Evolutionary conservation across 78 protist genomes (phyloP), one percentile per base, ranked within the genome.

Genomic region (Dictyostelium purpureum): DNA sequence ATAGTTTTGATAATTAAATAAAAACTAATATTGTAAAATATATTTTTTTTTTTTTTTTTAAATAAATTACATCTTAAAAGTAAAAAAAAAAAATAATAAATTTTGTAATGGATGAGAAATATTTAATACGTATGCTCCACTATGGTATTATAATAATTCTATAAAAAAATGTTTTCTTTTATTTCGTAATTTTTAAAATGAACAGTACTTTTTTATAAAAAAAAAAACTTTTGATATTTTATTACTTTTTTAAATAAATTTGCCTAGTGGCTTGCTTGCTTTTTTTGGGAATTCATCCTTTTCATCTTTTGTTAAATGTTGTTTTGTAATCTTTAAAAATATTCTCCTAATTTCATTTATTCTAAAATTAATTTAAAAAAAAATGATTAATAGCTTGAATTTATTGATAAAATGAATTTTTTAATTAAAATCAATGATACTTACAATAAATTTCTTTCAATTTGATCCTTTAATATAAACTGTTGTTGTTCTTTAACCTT

Each of bases 401-500:
- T 3, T n/a, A 38, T 45, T 6, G 10, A 40, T 77, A 43, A 24
- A 54, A 42, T 11, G 24, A 0, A 10, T 12, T 57, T 4, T 35
- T 1, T 63, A 28, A 26, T 57, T 40, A 54, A 33, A 24, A 76
- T 51, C 28, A 18, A 3, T 21, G 0, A 66, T 38, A 80, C 90
- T 33, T 70, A 82, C 90, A 85, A 5, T 54, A 85, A 73, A 43
- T 85, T 85, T 59, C 91, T 85, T 59, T 85, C 91, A 45, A 24
- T 26, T 61, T n/a, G n/a, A 73, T 85, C 91, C 45, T 77, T 85
- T 43, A 73, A 26, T 26, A 85, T 73, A 59, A 85, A 85, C 61
- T 85, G 91, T 73, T 85, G 91, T 7, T 31, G 31, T 28, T 85
- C 91, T 73, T 85, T 85, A 33, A 85, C 81, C 45, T 85, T 85